These are phyloP conservation scores for Dalbergia oliveri DNA, from an alignment of 306 rosid species.

Conservation along the genomic window DNA sequence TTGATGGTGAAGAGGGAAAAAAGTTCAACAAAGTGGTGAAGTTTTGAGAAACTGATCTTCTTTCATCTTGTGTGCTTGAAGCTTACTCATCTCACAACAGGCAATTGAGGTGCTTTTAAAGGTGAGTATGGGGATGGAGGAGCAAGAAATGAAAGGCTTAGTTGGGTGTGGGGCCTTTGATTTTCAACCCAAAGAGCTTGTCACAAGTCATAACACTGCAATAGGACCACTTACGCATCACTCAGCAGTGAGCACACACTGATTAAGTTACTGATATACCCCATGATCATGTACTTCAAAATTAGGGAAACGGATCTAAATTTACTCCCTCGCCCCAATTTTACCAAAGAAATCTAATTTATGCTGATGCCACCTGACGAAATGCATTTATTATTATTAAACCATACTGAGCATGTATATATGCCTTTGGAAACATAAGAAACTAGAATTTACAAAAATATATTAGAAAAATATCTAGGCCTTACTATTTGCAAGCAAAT, in stretches of 20 bases:
- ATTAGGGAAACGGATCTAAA: background rate
- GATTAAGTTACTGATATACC: constrained; percentile 35
- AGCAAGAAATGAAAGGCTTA: constrained; percentile 44
- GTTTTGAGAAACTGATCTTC: constrained; percentile 43
- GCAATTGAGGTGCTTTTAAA: constrained; percentile 51
- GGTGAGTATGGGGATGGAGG: constrained; percentile 44
- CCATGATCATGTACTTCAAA: background rate
- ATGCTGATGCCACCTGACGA: constrained; percentile 14
- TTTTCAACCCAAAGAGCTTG: constrained; percentile 57
- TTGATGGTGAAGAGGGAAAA: background rate
- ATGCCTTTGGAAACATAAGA: background rate
- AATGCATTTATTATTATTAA: constrained; percentile 23
- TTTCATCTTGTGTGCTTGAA: constrained; percentile 45
- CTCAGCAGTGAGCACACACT: constrained; percentile 22
- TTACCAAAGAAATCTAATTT: constrained; percentile 19
- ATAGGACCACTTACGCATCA: constrained; percentile 49
- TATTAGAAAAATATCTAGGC: background rate
- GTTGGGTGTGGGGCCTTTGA: constrained; percentile 65
- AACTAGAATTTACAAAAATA: background rate
- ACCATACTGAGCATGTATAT: background rate
- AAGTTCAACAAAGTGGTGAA: constrained; percentile 36
- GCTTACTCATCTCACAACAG: constrained; percentile 54
- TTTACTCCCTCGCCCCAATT: background rate
- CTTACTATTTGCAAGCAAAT: background rate
- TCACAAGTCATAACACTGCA: constrained; percentile 42